Conservation (phyloP, 345 rosid species). For the Hevea brasiliensis region DNA sequence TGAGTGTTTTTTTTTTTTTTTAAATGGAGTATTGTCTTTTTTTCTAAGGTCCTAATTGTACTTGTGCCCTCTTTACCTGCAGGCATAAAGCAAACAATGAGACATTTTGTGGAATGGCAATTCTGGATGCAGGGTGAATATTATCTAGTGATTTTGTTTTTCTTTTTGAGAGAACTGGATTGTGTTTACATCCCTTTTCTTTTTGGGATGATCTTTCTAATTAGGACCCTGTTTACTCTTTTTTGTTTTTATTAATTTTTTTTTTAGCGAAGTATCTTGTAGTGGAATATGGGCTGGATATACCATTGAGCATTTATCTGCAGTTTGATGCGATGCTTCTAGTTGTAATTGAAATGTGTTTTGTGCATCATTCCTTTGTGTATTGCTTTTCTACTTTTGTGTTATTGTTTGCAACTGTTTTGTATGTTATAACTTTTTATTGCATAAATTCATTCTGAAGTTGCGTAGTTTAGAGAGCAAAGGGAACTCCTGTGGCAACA, state of each 20-base stretch:
- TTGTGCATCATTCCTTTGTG: neutral
- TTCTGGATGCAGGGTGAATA: conserved; percentile 67
- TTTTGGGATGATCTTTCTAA: conserved; percentile 9
- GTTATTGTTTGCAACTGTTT: neutral
- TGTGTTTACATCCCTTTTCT: conserved; percentile 19
- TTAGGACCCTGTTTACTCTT: conserved; percentile 24
- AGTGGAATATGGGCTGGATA: conserved; percentile 29
- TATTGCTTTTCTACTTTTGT: neutral
- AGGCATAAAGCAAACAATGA: conserved; percentile 40
- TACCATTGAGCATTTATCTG: conserved; percentile 20
- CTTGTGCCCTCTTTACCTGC: neutral
- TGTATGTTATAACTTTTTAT: neutral
- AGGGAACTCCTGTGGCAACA: no score
- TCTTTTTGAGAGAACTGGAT: conserved; percentile 17
- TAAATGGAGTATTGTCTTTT: no score
- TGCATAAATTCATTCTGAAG: neutral
- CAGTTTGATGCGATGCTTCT: conserved; percentile 12
- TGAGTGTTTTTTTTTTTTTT: no score
- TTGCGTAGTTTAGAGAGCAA: neutral
- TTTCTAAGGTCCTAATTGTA: neutral
- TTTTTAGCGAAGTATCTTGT: no score
- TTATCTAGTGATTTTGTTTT: conserved; percentile 38
- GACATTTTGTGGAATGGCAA: conserved; percentile 28
- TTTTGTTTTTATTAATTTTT: no score
- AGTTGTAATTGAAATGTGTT: conserved; percentile 20